Percentiles rank a stretch among this genome's conserved stretches.
These are phyloP conservation scores for Scutellaria minor DNA, from an alignment of 257 asterid genomes.

Conservation along the genomic window DNA sequence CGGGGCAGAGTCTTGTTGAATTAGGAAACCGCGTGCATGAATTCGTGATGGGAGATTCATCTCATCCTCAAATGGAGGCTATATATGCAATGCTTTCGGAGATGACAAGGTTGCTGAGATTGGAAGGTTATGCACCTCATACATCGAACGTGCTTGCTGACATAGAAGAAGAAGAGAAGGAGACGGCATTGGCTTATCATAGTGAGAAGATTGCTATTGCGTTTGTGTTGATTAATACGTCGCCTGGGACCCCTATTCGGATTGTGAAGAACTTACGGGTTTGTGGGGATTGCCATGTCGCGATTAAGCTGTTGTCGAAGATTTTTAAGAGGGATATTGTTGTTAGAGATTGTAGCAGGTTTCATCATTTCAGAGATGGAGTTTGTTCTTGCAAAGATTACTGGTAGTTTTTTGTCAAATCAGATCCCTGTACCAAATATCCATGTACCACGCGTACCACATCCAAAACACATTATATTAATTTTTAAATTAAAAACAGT, in stretches of 20 bases:
- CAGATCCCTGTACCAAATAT: too few species aligned
- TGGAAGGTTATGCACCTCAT: slow-evolving; percentile 78
- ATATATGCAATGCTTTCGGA: slow-evolving; percentile 74
- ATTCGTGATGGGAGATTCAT: slow-evolving; percentile 74
- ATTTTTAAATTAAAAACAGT: too few species aligned
- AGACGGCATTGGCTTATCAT: slow-evolving; percentile 73
- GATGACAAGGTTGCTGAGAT: slow-evolving; percentile 68
- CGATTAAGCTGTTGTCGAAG: slow-evolving; percentile 66
- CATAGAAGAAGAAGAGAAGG: slow-evolving; percentile 91
- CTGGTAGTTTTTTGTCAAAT: slow-evolving; percentile 53
- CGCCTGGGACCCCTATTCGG: slow-evolving; percentile 62
- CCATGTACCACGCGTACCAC: too few species aligned
- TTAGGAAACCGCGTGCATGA: slow-evolving; percentile 67
- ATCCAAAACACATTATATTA: too few species aligned
- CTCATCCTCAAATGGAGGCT: slow-evolving; percentile 65
- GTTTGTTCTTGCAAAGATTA: slow-evolving; percentile 82
- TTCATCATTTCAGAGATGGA: slow-evolving; percentile 82
- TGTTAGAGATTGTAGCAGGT: slow-evolving; percentile 84
- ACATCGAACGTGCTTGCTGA: slow-evolving; percentile 76
- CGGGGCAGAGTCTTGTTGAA: slow-evolving; percentile 79
- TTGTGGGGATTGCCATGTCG: slow-evolving; percentile 84
- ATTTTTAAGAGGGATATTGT: slow-evolving; percentile 66
- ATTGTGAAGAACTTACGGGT: slow-evolving; percentile 80
- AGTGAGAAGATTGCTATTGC: slow-evolving; percentile 89
- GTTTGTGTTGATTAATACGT: slow-evolving; percentile 67